Conservation (phyloP, 371 early-diverging fungal species). For the Mortierella sp. region DNA sequence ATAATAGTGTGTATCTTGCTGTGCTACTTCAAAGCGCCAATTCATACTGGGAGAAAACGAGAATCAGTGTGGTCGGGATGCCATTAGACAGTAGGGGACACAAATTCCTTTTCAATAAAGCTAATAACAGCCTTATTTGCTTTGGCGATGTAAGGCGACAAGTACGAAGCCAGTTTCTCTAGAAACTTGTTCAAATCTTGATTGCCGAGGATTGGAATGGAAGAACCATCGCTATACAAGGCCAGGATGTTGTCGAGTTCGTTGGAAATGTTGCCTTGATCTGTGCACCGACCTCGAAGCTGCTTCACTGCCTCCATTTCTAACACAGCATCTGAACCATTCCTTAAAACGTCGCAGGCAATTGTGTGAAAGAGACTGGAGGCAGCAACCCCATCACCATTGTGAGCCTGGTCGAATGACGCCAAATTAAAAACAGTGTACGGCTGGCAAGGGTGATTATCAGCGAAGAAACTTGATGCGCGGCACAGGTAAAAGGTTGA, state of each 20-base stretch:
- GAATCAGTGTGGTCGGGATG: no score
- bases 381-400: not conserved
- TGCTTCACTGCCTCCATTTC: slow-evolving; percentile 7
- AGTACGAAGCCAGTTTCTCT: slow-evolving; percentile 9
- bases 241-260: slow-evolving; percentile 9
- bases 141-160: slow-evolving; percentile 10
- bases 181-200: slow-evolving; percentile 10
- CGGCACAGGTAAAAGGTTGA: slow-evolving; percentile 10
- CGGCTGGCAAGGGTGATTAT: not conserved
- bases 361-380: slow-evolving; percentile 1
- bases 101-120: slow-evolving; percentile 3
- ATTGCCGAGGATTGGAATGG: slow-evolving; percentile 11
- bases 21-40: no score
- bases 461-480: slow-evolving; percentile 1
- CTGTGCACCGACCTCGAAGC: slow-evolving; percentile 1
- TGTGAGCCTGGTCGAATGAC: no score
- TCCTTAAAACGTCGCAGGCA: not conserved
- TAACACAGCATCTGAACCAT: not conserved
- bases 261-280: not conserved
- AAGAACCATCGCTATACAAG: not conserved
- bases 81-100: no score
- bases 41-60: no score
- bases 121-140: slow-evolving; percentile 9
- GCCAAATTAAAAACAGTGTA: not conserved
- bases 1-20: no score